These are phyloP conservation scores for Cryptococcus sp. DNA, from an alignment of 1,284 basidiomycete species.

Conservation along the genomic window DNA sequence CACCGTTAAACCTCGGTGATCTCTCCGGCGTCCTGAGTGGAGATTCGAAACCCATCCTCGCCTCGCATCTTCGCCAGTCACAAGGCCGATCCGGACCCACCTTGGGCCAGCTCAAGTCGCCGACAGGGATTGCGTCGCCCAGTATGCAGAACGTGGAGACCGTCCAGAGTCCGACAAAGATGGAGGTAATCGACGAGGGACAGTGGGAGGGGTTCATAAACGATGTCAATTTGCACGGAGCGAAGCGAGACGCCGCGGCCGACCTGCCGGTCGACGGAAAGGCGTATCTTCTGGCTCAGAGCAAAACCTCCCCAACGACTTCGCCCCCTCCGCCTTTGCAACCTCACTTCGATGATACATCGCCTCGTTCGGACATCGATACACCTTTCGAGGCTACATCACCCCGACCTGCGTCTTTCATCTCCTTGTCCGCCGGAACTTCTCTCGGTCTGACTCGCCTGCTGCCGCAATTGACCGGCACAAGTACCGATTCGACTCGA, in stretches of 20 bases:
- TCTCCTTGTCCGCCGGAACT: constrained; percentile 44
- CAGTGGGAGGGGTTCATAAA: constrained; percentile 49
- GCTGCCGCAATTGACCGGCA: constrained; percentile 17
- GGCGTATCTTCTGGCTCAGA: constrained; percentile 62
- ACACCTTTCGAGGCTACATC: constrained; percentile 37
- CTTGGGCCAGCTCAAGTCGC: constrained; percentile 26
- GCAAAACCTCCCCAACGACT: constrained; percentile 37
- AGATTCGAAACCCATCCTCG: neutral
- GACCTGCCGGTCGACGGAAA: constrained; percentile 62
- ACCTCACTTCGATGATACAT: constrained; percentile 6
- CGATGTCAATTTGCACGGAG: constrained; percentile 66
- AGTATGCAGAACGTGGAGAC: too few relatives aligned
- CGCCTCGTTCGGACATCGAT: neutral
- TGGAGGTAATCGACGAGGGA: neutral
- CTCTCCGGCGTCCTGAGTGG: neutral
- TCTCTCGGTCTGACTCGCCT: constrained; percentile 13
- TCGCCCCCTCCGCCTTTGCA: too few relatives aligned
- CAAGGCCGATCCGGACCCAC: neutral
- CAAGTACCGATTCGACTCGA: constrained; percentile 32
- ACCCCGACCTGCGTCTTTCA: constrained; percentile 54
- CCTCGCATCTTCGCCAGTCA: too few relatives aligned
- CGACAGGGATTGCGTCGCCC: neutral
- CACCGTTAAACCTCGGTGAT: neutral
- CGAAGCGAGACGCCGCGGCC: constrained; percentile 62
- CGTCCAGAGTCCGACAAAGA: neutral